Base-by-base conservation (phyloP, 163 green algal genomes). In the Chlorella variabilis region DNA sequence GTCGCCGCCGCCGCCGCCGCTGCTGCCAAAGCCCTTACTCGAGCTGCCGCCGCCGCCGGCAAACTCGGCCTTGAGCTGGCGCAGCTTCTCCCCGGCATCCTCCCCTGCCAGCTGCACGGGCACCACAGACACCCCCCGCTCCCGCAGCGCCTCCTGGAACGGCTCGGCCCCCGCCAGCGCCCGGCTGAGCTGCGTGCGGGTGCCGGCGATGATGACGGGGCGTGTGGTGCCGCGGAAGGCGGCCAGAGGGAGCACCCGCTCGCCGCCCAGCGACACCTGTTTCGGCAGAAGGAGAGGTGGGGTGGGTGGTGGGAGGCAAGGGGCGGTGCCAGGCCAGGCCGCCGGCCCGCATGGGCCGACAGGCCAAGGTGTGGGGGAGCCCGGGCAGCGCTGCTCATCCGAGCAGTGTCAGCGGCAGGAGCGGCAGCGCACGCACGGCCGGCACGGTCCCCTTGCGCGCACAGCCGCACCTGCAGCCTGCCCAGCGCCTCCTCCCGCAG, bases 401-500 rank as follows among this genome's bases (percentile, higher is more conserved):
- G n/a, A n/a, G n/a, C n/a, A 33, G 65, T 18, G 2, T 27, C 23
- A 36, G 3, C 27, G 38, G 54, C 61, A 58, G 3, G n/a, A 18
- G n/a, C n/a, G n/a, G n/a, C n/a, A n/a, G n/a, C n/a, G n/a, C n/a
- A n/a, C n/a, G 68, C 68, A 21, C 18, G 5, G 17, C 21, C 39
- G 7, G 4, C 25, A 61, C 39, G 5, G 1, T 15, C 7, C n/a
- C 39, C 65, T 48, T 13, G 17, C 8, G 6, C 65, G 36, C 56
- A 41, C 31, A 23, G 23, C 31, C 82, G 9, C 80, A 96, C 93
- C 90, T 94, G 90, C 81, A 98, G 84, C 21, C 85, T 81, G 3
- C 86, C 92, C 39, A 98, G 87, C 25, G 82, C 68, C 87, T 98
- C 96, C 86, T 98, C 96, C 8, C 92, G 79, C 23, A 89, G 86